Base-by-base conservation (phyloP, 192 early-diverging fungal genomes). In the Gryganskiella cystojenkinii region DNA sequence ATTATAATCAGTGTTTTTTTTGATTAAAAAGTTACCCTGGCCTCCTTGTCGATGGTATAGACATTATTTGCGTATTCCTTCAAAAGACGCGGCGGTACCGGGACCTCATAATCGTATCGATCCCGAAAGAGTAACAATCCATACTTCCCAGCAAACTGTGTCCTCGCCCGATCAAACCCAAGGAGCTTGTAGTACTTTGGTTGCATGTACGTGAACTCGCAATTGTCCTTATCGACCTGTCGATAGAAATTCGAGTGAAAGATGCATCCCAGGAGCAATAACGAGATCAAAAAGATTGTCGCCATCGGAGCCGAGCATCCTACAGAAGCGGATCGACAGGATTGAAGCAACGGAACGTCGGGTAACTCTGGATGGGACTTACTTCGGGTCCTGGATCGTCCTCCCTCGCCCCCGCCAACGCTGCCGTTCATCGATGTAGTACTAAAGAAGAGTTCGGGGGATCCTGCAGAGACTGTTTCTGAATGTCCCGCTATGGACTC, bases 101-200 rank as follows among this genome's bases (percentile, higher is more conserved):
- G 67, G 22, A 78, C 40, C 33, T 55, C 62, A 40, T 78, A 78
- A 46, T 78, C 74, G 49, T 63, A 69, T 61, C 68, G 74, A 28
- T 78, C 74, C 31, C 74, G 59, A 33, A 78, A 96, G 60, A 94
- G 80, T 59, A 92, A 90, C 7, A 96, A 70, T 27, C 80, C 83
- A 85, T 96, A 96, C 68, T 94, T 94, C 33, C 85, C 85, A 34
- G 93, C 88, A 80, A 95, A 94, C 20, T 80, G 63, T 11, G 88
- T 85, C 79, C 84, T 80, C 58, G 86, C 85, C 30, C 87, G 84
- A 68, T 90, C 86, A 43, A 91, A 87, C 11, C 82, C 87, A 30
- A 64, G 42, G 28, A 85, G 81, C 46, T 81, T 84, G 31, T 83
- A 81, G 68, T 80, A 88, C 1, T 50, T 67, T 65, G 89, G 89